These are phyloP conservation scores for Talaromyces adpressus DNA, from an alignment of 495 filamentous ascomycete genomes.

Conservation along the genomic window DNA sequence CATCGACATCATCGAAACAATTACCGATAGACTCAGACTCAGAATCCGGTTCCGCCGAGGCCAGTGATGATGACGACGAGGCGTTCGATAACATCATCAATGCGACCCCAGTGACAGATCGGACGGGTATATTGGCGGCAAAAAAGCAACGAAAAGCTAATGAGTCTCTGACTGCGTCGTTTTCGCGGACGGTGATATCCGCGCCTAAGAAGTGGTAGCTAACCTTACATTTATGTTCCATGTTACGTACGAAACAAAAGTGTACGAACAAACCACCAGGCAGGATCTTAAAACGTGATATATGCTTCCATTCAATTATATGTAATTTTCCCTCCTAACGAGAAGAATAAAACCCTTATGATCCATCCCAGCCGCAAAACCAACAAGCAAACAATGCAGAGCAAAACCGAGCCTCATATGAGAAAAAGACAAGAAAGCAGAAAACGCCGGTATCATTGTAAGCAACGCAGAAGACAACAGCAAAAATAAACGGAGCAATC, in stretches of 20 bases:
- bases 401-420: neutral
- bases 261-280: neutral
- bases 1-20: constrained; percentile 10
- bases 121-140: constrained; percentile 63
- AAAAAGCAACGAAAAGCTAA: constrained; percentile 35
- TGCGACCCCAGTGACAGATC: constrained; percentile 78
- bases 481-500: neutral
- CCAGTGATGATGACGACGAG: constrained; percentile 24
- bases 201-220: constrained; percentile 53
- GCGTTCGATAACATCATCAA: constrained; percentile 87
- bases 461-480: neutral
- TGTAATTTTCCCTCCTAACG: neutral
- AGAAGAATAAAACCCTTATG: neutral
- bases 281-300: neutral
- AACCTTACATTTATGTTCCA: too few relatives aligned
- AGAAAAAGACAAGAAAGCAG: neutral
- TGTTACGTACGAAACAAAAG: too few relatives aligned
- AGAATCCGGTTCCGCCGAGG: constrained; percentile 66
- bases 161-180: constrained; percentile 47
- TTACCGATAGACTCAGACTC: constrained; percentile 58
- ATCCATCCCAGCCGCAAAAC: neutral
- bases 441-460: constrained; percentile 4
- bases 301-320: neutral
- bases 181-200: constrained; percentile 53
- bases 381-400: constrained; percentile 1